Evolutionary conservation across 345 rosid species (phyloP).

Genomic region (Eucalyptus albens): DNA sequence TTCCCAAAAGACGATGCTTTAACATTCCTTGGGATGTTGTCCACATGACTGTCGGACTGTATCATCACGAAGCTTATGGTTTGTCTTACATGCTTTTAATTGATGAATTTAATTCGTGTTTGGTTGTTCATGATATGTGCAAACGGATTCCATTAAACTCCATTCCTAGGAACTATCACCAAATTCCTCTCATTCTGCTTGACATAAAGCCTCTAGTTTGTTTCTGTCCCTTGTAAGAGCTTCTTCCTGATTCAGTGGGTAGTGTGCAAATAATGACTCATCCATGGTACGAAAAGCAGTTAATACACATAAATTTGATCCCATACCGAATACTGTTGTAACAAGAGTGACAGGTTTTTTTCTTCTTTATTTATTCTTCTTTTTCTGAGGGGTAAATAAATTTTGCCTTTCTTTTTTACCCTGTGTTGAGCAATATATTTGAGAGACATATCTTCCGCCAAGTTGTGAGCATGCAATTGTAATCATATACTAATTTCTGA

Average conservation of each 20-base stretch:
- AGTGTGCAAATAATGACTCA: not conserved
- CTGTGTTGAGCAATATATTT: too few relatives aligned
- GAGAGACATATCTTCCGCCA: not conserved
- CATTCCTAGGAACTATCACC: not conserved
- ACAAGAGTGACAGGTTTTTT: not conserved
- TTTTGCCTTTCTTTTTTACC: not conserved
- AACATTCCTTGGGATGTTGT: not conserved
- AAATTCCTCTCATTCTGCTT: not conserved
- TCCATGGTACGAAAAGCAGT: not conserved
- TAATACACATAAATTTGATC: too few relatives aligned
- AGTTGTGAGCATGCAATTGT: not conserved
- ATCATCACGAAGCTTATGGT: not conserved
- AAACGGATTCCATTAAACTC: not conserved
- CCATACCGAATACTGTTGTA: not conserved
- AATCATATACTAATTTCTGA: not conserved
- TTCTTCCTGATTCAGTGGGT: not conserved
- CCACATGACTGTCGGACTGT: not conserved
- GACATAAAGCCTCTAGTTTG: not conserved
- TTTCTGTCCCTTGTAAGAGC: not conserved
- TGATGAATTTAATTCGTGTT: not conserved
- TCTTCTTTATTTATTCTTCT: not conserved
- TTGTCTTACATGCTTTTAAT: not conserved
- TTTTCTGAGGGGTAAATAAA: not conserved
- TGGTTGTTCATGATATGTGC: not conserved
- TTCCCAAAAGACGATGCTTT: not conserved